These are phyloP conservation scores for Crithidia thermophila DNA, from an alignment of 208 protist species.

Conservation along the genomic window DNA sequence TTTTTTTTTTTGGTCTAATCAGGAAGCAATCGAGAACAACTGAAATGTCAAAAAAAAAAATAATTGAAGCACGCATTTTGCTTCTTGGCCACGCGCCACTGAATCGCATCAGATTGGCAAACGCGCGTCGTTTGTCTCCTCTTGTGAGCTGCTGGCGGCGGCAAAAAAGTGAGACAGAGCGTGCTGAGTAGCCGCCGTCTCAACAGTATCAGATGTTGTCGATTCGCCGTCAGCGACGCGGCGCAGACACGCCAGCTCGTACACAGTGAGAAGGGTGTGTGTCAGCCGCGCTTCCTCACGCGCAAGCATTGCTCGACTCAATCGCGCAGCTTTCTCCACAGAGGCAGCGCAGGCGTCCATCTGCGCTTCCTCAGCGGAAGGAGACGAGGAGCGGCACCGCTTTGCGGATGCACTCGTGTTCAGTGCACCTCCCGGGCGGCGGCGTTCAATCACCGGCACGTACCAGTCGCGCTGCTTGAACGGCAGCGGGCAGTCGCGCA, in stretches of 20 bases:
- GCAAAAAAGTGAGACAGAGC: slow-evolving; percentile 11
- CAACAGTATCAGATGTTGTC: too few species aligned
- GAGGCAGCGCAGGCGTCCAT: slow-evolving; percentile 13
- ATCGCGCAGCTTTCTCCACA: slow-evolving; percentile 16
- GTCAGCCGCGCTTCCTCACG: slow-evolving; percentile 50
- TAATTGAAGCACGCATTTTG: too few species aligned
- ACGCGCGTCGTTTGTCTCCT: too few species aligned
- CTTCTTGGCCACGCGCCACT: too few species aligned
- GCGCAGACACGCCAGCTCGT: slow-evolving; percentile 58
- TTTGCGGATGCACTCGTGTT: background rate
- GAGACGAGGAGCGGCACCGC: background rate
- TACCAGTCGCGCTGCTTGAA: slow-evolving; percentile 84
- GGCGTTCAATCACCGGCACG: slow-evolving; percentile 44
- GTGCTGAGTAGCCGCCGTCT: background rate
- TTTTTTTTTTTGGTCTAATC: too few species aligned
- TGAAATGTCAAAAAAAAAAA: too few species aligned
- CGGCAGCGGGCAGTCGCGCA: slow-evolving; percentile 82
- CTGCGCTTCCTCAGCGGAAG: background rate
- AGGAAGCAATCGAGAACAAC: too few species aligned
- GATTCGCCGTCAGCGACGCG: slow-evolving; percentile 10
- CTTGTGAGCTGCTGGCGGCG: background rate
- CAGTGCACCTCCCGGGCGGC: background rate
- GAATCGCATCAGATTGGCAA: too few species aligned
- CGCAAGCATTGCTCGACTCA: slow-evolving; percentile 46
- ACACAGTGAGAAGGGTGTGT: slow-evolving; percentile 61